Evolutionary conservation across 441 rosid species (phyloP), one percentile per base, ranked within the genome.

Genomic region (Arabidopsis lyrata): DNA sequence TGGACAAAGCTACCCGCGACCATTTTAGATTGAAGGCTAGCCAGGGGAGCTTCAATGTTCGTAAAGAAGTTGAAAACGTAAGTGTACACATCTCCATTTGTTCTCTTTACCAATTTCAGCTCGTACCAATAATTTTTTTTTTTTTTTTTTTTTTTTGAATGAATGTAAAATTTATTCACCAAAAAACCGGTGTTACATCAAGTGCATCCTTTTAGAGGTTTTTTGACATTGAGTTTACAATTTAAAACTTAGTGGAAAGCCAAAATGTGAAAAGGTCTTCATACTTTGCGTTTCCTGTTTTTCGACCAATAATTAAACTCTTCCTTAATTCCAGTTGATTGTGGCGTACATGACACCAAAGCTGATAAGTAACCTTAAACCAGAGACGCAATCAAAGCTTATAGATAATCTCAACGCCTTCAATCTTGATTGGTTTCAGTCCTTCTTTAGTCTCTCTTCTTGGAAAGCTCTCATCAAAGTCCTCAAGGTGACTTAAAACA

Each of bases 341-440:
- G 8, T 47, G 6, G 20, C 52, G 0, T 39, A 38, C 63, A 31
- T 68, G 63, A 61, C 78, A 38, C 73, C 67, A 5, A 60, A 50
- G 13, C 20, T 75, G 35, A 68, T 75, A 61, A 48, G 55, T 34
- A 59, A 60, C 35, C 72, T 75, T 29, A 42, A 52, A 58, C 48
- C 45, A 32, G 66, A 68, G 53, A 60, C 18, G 0, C 42, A 67
- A 7, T 6, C 22, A 31, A 56, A 56, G 12, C 41, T 31, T 56
- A 60, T 50, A 1, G 63, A 60, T 8, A 8, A 41, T 11, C 12
- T 68, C 3, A 52, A 7, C 11, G 36, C 38, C 38, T 59, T 68
- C 31, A 49, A 1, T 34, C 1, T 41, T n/a, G 78, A 75, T 52
- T 75, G 74, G 57, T 49, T 66, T 50, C 22, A 12, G 6, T 49